Conservation (phyloP, 805 yeast species). For the Yarrowia deformans region DNA sequence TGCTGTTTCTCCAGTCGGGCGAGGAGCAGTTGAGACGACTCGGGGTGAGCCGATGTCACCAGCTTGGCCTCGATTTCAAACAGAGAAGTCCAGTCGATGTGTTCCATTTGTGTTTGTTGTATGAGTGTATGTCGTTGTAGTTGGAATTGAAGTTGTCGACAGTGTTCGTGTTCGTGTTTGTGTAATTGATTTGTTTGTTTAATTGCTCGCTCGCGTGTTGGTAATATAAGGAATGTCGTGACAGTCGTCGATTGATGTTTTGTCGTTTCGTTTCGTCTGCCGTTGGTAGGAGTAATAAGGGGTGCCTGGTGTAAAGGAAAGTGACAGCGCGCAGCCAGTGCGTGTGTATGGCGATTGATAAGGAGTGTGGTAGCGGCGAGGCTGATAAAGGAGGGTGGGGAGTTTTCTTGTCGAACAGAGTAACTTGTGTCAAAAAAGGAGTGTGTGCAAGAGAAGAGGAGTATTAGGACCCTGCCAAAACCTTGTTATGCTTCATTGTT, state of each 20-base stretch:
- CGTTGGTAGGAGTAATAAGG: neutral
- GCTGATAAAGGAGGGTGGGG: slow-evolving; percentile 13
- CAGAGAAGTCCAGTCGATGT: slow-evolving; percentile 37
- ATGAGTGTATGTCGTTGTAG: no score
- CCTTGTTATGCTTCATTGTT: slow-evolving; percentile 24
- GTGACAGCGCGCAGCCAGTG: slow-evolving; percentile 28
- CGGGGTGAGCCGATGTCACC: slow-evolving; percentile 26
- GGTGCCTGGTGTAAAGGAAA: neutral
- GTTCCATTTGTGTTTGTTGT: slow-evolving; percentile 19
- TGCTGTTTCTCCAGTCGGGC: slow-evolving; percentile 34
- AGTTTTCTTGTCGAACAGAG: neutral
- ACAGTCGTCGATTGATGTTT: neutral
- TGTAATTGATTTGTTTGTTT: neutral
- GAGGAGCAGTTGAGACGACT: slow-evolving; percentile 24
- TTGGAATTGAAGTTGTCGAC: neutral
- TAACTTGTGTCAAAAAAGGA: slow-evolving; percentile 20
- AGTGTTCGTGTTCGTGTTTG: neutral
- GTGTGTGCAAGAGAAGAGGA: slow-evolving; percentile 24
- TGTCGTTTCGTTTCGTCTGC: neutral
- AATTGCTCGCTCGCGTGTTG: neutral
- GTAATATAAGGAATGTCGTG: slow-evolving; percentile 26
- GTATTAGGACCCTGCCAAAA: slow-evolving; percentile 27
- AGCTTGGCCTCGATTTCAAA: slow-evolving; percentile 37
- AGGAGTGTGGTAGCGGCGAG: slow-evolving; percentile 28
- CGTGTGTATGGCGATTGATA: neutral